Evolutionary conservation across 148 eudicot genomes (phyloP).

Genomic region (Limonium bicolor): DNA sequence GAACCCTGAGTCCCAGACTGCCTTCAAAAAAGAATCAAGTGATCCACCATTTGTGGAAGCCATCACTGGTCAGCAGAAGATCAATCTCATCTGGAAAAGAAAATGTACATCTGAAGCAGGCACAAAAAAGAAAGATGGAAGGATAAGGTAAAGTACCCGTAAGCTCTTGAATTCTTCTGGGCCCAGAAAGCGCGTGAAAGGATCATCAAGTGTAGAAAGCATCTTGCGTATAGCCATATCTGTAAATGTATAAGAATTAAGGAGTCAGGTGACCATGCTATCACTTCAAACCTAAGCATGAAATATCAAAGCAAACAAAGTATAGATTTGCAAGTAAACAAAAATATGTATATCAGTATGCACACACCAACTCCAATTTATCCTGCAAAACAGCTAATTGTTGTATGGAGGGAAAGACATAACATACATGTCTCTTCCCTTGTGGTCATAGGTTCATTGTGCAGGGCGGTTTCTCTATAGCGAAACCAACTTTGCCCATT

Average conservation of each 20-base stretch:
- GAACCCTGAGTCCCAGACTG: slow-evolving; percentile 96
- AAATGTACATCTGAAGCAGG: too few relatives aligned
- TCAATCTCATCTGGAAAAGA: too few relatives aligned
- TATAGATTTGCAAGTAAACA: background rate
- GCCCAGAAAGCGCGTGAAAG: slow-evolving; percentile 95
- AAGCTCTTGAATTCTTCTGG: slow-evolving; percentile 79
- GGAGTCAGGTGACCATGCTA: background rate
- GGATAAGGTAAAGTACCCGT: slow-evolving; percentile 28
- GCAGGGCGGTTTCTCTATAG: slow-evolving; percentile 87
- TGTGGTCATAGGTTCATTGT: slow-evolving; percentile 79
- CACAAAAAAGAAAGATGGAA: background rate
- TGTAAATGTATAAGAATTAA: slow-evolving; percentile 8
- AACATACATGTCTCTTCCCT: slow-evolving; percentile 95
- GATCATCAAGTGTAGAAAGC: slow-evolving; percentile 85
- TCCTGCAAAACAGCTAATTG: background rate
- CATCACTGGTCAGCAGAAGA: too few relatives aligned
- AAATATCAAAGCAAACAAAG: background rate
- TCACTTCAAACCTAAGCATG: background rate
- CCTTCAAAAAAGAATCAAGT: slow-evolving; percentile 49
- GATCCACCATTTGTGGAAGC: background rate
- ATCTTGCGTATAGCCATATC: slow-evolving; percentile 80
- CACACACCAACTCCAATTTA: too few relatives aligned
- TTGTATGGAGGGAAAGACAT: slow-evolving; percentile 6
- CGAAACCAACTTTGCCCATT: slow-evolving; percentile 99
- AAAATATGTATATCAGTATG: background rate